phyloP scores from a whole-genome alignment of 1,284 basidiomycete species.

The Fomes fomentarius region DNA sequence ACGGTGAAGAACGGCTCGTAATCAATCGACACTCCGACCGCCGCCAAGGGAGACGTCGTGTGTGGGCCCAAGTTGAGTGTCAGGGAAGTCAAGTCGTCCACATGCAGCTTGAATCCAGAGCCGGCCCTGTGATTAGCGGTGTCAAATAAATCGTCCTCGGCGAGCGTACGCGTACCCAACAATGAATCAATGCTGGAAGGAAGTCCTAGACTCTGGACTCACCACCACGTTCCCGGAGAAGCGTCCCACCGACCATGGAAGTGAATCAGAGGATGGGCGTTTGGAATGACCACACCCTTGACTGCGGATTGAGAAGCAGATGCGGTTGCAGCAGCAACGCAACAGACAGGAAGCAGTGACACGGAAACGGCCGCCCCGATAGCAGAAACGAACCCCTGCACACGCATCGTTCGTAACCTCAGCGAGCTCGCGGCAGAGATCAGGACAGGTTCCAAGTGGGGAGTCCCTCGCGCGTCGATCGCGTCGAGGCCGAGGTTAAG shows the following conservation, averaged over 20 bases:
- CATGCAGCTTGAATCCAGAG: conserved; percentile 57
- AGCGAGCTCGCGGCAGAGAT: too few species aligned
- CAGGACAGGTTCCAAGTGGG: too few species aligned
- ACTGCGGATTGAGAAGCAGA: background rate
- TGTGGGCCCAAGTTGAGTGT: conserved; percentile 51
- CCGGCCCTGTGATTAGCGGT: conserved; percentile 47
- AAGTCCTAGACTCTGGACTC: conserved; percentile 11
- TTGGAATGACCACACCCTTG: conserved; percentile 23
- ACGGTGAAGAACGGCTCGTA: conserved; percentile 49
- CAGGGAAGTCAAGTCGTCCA: conserved; percentile 47
- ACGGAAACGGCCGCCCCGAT: too few species aligned
- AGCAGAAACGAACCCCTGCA: too few species aligned
- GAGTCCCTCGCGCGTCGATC: too few species aligned
- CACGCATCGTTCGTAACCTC: too few species aligned
- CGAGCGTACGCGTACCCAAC: too few species aligned
- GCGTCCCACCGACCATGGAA: conserved; percentile 44
- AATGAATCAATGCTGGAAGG: too few species aligned
- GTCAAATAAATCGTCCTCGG: too few species aligned
- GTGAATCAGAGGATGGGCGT: conserved; percentile 37
- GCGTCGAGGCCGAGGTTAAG: too few species aligned
- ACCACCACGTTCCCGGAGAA: conserved; percentile 45
- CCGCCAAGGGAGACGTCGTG: conserved; percentile 48
- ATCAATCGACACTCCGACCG: conserved; percentile 53
- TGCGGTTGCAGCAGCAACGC: conserved; percentile 1
- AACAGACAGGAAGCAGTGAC: background rate